These are phyloP conservation scores for Agaricus subrufescens DNA, from an alignment of 768 basidiomycete species.

Conservation along the genomic window DNA sequence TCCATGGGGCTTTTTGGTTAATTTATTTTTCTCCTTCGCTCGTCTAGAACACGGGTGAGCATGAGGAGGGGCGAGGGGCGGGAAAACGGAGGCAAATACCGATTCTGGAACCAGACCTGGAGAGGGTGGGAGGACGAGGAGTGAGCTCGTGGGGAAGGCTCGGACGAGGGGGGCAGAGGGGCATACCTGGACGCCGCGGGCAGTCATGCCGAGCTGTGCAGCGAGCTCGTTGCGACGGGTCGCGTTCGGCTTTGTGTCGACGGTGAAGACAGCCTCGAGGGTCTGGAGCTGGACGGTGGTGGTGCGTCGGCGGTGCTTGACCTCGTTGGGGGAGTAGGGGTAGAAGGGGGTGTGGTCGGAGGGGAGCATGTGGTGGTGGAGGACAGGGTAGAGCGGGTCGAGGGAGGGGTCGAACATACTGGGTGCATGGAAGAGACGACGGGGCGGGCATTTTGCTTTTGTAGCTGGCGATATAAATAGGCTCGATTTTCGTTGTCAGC, in stretches of 20 bases:
- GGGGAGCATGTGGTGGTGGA: constrained; percentile 39
- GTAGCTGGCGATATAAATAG: constrained; percentile 17
- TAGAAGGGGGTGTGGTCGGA: constrained; percentile 72
- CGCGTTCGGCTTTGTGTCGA: constrained; percentile 90
- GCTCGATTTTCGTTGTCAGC: too few relatives aligned
- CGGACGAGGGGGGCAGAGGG: neutral
- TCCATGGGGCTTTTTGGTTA: constrained; percentile 35
- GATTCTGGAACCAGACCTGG: constrained; percentile 90
- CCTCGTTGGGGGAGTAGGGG: constrained; percentile 87
- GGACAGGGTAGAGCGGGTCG: constrained; percentile 36
- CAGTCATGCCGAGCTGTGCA: constrained; percentile 82
- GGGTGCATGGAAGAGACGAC: constrained; percentile 18
- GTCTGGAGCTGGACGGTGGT: constrained; percentile 84
- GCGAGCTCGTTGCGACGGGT: constrained; percentile 76
- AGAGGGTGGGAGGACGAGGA: constrained; percentile 16
- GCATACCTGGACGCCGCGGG: constrained; percentile 88
- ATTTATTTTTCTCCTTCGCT: constrained; percentile 78
- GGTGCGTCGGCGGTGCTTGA: constrained; percentile 92
- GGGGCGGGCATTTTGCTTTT: constrained; percentile 24
- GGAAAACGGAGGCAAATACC: constrained; percentile 33
- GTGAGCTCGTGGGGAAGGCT: neutral
- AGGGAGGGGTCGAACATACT: too few relatives aligned
- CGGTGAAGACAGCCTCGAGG: constrained; percentile 81
- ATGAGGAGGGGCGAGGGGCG: constrained; percentile 7
- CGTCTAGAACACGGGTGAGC: constrained; percentile 41